Base-by-base conservation (phyloP, 2,329 filamentous ascomycete genomes). In the Botryotinia globosa region DNA sequence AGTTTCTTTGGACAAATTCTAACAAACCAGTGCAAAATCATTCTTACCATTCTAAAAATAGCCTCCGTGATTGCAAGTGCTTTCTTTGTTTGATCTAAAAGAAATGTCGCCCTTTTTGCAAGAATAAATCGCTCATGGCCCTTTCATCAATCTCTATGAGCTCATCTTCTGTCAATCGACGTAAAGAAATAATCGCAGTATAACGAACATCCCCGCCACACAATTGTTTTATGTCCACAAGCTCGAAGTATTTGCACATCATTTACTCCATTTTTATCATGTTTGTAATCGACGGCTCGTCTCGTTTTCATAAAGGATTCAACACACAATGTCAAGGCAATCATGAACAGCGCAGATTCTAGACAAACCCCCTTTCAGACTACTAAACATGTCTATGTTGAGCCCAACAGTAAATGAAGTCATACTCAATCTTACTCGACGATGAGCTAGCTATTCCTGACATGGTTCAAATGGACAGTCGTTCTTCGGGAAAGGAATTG, bases 61-160 rank as follows among this genome's bases (percentile, higher is more conserved):
- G 25, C 20, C 34, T 42, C 48, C 9, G 34, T 67, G 48, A 66
- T n/a, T 54, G 45, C 45, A 66, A 68, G 65, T 44, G 65, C 65
- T 56, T 44, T 32, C n/a, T 56, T 68, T 44, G 4, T 67, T 42
- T 10, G 6, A 25, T 3, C 4, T 16, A 6, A 16, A 67, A 32
- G 37, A 14, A 56, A 67, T 22, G 10, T 67, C 39, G 20, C 5
- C 2, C 39, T 67, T 29, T 32, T 29, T 37, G 9, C 12, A 56
- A 22, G 10, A 32, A 25, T 32, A 37, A 1, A 42, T 32, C 9
- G n/a, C 42, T 20, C 14, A 56, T 22, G n/a, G 22, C 25, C 14
- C 45, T 16, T 66, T 14, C 39, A 20, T 37, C 37, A 29, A 20
- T 18, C 18, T 25, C 20, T 32, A 37, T 39, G 25, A 34, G 22